Evolutionary conservation across 148 eudicot genomes (phyloP).

Genomic region (Silene conica): DNA sequence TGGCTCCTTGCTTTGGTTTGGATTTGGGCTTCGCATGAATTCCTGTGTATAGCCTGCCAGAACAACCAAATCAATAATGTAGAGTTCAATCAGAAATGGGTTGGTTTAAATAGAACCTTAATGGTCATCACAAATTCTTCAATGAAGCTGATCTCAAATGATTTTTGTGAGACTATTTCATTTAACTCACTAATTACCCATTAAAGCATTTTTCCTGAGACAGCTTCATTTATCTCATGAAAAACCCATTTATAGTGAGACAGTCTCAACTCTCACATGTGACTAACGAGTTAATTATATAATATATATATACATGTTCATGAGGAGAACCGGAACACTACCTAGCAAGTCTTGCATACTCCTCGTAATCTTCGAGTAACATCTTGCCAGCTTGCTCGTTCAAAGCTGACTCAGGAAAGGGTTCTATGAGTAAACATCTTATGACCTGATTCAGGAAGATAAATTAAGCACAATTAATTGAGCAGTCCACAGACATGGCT

Average conservation of each 20-base stretch:
- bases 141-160: no score
- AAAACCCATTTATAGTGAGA: no score
- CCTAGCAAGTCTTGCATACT: conserved; percentile 96
- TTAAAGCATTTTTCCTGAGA: no score
- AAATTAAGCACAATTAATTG: background rate
- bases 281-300: no score
- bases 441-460: conserved; percentile 53
- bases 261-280: no score
- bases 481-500: background rate
- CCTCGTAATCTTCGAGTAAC: conserved; percentile 92
- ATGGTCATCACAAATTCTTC: no score
- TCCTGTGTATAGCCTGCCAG: conserved; percentile 77
- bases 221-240: no score
- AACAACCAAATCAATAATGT: background rate
- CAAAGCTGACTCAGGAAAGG: conserved; percentile 95
- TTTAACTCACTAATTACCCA: no score
- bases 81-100: background rate
- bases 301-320: background rate
- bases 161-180: no score
- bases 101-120: background rate
- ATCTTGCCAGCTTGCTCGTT: conserved; percentile 98
- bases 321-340: conserved; percentile 1
- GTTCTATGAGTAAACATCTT: conserved; percentile 88
- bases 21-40: conserved; percentile 89
- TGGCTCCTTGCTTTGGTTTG: conserved; percentile 64